Evolutionary conservation across 352 stramenopile genomes (phyloP).

Genomic region (Saprolegnia parasitica): DNA sequence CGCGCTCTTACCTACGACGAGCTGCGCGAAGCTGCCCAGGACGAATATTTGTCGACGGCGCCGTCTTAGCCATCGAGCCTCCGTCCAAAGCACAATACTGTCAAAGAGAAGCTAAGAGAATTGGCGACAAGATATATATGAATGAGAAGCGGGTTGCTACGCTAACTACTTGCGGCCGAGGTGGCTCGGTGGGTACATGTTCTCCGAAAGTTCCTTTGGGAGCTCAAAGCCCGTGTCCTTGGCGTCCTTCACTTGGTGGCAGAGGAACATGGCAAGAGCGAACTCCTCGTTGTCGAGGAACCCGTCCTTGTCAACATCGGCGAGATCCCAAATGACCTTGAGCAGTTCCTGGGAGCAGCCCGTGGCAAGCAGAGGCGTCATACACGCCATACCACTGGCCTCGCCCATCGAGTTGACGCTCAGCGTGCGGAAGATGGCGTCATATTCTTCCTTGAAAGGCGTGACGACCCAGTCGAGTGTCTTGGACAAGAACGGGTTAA

Average conservation of each 20-base stretch:
- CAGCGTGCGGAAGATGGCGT: constrained; percentile 77
- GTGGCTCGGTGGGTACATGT: constrained; percentile 52
- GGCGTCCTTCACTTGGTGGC: constrained; percentile 49
- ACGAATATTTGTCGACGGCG: background rate
- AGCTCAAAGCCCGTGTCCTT: constrained; percentile 49
- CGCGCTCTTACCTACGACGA: constrained; percentile 69
- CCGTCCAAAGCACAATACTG: background rate
- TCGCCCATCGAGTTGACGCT: constrained; percentile 48
- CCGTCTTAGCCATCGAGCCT: background rate
- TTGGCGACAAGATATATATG: constrained; percentile 24
- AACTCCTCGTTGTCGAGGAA: constrained; percentile 88
- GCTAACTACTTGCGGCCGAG: constrained; percentile 4
- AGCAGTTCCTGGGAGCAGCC: constrained; percentile 62
- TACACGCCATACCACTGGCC: constrained; percentile 63
- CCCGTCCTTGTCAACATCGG: constrained; percentile 86
- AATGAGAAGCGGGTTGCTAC: background rate
- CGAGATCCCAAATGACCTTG: constrained; percentile 86
- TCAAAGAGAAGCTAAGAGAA: background rate
- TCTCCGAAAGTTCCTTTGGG: constrained; percentile 48
- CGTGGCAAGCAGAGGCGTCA: constrained; percentile 67
- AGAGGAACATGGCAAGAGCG: constrained; percentile 87
- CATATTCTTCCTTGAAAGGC: constrained; percentile 68
- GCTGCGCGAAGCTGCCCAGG: constrained; percentile 47
- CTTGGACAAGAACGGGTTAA: constrained; percentile 28
- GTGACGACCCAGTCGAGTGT: constrained; percentile 58